A percentile compares a stretch with the other conserved stretches of the same genome.
Evolutionary conservation across 2,329 filamentous ascomycete species (phyloP).

Genomic region (Esteya vermicola): DNA sequence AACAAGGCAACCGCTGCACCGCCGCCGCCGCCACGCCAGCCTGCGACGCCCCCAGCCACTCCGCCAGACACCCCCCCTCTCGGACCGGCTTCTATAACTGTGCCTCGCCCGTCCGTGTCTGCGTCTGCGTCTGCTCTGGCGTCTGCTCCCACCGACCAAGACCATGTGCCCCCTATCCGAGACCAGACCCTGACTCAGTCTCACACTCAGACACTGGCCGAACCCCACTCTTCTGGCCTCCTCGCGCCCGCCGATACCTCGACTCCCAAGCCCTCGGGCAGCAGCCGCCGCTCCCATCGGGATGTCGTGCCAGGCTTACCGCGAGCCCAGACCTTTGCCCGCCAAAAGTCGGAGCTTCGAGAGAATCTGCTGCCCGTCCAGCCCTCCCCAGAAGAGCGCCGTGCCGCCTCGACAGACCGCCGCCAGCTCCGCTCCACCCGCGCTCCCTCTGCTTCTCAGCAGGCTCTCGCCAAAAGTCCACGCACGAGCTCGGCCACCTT

Average conservation of each 20-base stretch:
- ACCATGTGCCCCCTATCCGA: too few species aligned
- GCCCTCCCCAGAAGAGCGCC: conserved; percentile 49
- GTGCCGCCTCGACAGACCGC: conserved; percentile 54
- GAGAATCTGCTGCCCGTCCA: conserved; percentile 56
- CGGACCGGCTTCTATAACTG: too few species aligned
- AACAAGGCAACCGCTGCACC: too few species aligned
- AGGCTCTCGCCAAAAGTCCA: conserved; percentile 24
- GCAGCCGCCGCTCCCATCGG: conserved; percentile 28
- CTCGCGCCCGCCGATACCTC: too few species aligned
- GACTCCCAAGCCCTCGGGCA: background rate
- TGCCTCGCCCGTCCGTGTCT: too few species aligned
- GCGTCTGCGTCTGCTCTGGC: too few species aligned
- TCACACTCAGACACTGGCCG: too few species aligned
- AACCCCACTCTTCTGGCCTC: too few species aligned
- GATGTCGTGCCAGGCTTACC: conserved; percentile 69
- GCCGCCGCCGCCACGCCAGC: background rate
- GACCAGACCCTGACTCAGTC: too few species aligned
- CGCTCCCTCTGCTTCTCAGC: conserved; percentile 20
- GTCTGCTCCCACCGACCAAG: too few species aligned
- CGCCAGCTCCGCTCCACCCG: conserved; percentile 18
- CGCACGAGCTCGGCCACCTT: conserved; percentile 16
- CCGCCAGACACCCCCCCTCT: too few species aligned
- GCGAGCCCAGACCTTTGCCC: conserved; percentile 62
- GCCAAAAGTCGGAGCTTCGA: conserved; percentile 69
- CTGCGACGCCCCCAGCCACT: too few species aligned